Conservation (phyloP, 805 yeast species). For the Ogataea dorogensis region DNA sequence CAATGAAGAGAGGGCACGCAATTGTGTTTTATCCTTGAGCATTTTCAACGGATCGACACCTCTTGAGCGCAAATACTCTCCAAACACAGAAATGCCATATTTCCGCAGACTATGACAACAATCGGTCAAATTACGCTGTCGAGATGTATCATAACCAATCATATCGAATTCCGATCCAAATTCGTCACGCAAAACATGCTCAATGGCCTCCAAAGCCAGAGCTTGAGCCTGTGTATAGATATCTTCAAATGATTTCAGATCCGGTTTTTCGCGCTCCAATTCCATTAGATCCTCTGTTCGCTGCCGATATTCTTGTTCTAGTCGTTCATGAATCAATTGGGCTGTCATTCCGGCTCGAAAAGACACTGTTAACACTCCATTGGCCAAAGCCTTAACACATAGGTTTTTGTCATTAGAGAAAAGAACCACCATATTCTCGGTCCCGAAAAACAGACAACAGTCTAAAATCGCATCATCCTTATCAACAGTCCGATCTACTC, state of each 20-base stretch:
- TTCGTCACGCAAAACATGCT: constrained; percentile 47
- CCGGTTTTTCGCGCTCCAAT: constrained; percentile 10
- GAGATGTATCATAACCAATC: constrained; percentile 44
- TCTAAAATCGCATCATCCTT: constrained; percentile 87
- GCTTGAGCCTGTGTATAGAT: constrained; percentile 43
- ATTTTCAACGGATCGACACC: constrained; percentile 21
- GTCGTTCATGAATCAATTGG: constrained; percentile 39
- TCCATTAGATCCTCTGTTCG: constrained; percentile 18
- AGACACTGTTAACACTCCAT: constrained; percentile 63
- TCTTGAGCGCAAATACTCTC: constrained; percentile 40
- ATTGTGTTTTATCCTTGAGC: constrained; percentile 23
- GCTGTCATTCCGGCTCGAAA: constrained; percentile 46
- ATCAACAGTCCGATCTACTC: constrained; percentile 40
- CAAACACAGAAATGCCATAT: constrained; percentile 59
- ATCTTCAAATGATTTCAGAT: not conserved
- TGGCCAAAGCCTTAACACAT: constrained; percentile 71
- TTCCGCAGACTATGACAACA: constrained; percentile 42
- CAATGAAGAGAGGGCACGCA: constrained; percentile 6
- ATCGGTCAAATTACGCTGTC: constrained; percentile 38
- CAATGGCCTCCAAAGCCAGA: constrained; percentile 46
- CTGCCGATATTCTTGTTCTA: constrained; percentile 21
- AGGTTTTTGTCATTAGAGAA: constrained; percentile 83
- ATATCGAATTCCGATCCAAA: constrained; percentile 58
- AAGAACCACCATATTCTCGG: constrained; percentile 49
- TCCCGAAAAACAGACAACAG: constrained; percentile 68